Percentiles rank a stretch among this genome's conserved stretches.
Evolutionary conservation across 208 protist species (phyloP).

Genomic region (Leptomonas seymouri): DNA sequence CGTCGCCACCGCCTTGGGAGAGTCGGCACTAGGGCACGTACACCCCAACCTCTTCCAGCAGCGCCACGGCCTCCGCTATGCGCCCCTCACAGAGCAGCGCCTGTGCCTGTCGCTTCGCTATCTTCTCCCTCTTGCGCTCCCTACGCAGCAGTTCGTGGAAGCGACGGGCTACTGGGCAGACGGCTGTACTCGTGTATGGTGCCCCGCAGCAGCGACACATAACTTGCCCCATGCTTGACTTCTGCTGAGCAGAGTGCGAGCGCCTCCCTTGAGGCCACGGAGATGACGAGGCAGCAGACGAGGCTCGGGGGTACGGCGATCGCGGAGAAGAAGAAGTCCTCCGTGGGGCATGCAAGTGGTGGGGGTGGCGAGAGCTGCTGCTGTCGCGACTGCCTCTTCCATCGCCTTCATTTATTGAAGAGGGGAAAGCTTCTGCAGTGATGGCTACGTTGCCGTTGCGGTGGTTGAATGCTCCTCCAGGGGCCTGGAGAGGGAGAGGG

Average conservation of each 20-base stretch:
- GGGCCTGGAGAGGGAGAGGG: not conserved
- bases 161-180: slow-evolving; percentile 35
- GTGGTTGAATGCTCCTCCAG: not conserved
- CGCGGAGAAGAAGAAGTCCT: too few relatives aligned
- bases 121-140: slow-evolving; percentile 50
- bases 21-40: slow-evolving; percentile 6
- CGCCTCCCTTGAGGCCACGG: not conserved
- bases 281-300: not conserved
- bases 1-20: too few relatives aligned
- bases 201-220: slow-evolving; percentile 47
- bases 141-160: slow-evolving; percentile 38
- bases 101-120: slow-evolving; percentile 50
- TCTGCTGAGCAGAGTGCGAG: slow-evolving; percentile 1
- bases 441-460: not conserved
- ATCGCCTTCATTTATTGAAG: not conserved
- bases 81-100: slow-evolving; percentile 41
- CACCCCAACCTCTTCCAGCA: slow-evolving; percentile 30
- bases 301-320: not conserved
- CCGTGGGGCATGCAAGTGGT: too few relatives aligned
- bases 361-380: not conserved
- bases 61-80: slow-evolving; percentile 44
- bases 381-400: too few relatives aligned
- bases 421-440: not conserved
- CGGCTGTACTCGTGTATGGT: slow-evolving; percentile 29
- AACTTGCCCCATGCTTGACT: slow-evolving; percentile 16